Base-by-base conservation (phyloP, 768 basidiomycete species). In the Trametes meyenii region DNA sequence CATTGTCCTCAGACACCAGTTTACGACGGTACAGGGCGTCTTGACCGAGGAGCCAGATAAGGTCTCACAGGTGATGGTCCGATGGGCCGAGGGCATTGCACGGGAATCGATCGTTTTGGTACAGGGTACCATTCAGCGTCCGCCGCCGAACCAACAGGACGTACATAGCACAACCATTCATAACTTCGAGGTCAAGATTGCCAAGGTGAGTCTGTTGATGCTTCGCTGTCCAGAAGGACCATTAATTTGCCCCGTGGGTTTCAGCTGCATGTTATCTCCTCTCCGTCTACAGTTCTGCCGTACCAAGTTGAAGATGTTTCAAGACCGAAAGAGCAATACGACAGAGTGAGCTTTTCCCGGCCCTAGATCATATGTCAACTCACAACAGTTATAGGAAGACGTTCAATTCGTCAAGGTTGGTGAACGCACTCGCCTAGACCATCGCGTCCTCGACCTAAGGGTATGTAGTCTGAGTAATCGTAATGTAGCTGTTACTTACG, bases 21-120 rank as follows among this genome's bases (percentile, higher is more conserved):
- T 83, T 16, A 82, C 88, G 65, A 82, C 95, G 44, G 85, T 99
- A 14, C 96, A 99, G 71, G 94, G 89, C 48, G 77, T 98, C 44
- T 77, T 96, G 61, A 75, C 81, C 46, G 85, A 90, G 23, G 78
- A 88, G 26, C 80, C 84, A 14, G 88, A 85, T 42, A 85, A 82
- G 65, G 81, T 98, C 19, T 96, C 93, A 46, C 95, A 94, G 75
- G 93, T 93, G 71, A 99, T 99, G 97, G 85, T 96, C 39, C 96
- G 94, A 74, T 98, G 91, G 90, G 85, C 88, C n/a, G 86, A 87
- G 35, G 73, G 84, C 26, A 76, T 98, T 55, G 78, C 87, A 16
- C 83, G 85, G 64, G 97, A 99, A 76, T 89, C 88, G 55, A 94
- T 99, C 69, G 89, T 98, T 2, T 83, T 95, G 24, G 89, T 97